Base-by-base conservation (phyloP, 768 basidiomycete genomes). In the Lactarius quietus region DNA sequence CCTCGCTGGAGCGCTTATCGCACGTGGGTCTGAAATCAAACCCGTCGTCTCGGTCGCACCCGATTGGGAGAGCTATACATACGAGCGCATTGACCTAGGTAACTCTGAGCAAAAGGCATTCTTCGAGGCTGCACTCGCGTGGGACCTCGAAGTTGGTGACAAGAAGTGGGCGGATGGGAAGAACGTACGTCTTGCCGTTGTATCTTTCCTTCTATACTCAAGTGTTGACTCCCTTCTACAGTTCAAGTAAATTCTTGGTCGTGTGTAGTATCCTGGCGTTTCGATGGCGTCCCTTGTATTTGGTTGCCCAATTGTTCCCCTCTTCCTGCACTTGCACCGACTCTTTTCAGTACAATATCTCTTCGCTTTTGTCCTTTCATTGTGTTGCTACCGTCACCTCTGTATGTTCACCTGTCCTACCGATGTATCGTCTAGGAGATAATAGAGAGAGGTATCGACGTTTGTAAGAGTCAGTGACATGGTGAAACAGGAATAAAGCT, bases 81-180 rank as follows among this genome's bases (percentile, higher is more conserved):
- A 85, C 82, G 86, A 79, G 73, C 85, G 82, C 78, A 79, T 98
- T 71, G 89, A 97, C 76, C 76, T 94, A 55, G 78, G 77, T 57
- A 88, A 89, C 65, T 80, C 79, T 31, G 86, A 79, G 20, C 89
- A 98, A 72, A 95, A 95, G 82, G 81, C 81, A 66, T 95, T 90
- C 86, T 95, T 98, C 74, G 93, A 94, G 82, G 90, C 82, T 70
- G 92, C 91, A 29, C 84, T 96, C 70, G 92, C 94, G 56, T 98
- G 96, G 96, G 94, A 96, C 79, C 78, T 96, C 66, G 86, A 89
- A 78, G 71, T 97, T 62, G 87, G 88, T 69, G 96, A 89, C 35
- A 94, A 92, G 85, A 84, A 85, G 75, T 97, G 93, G 92, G 87
- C 78, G 57, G 95, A 95, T 78, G 92, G 92, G 69, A 93, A 93